Evolutionary conservation across 371 early-diverging fungal genomes (phyloP), one percentile per base, ranked within the genome.

Genomic region (Choanephora cucurbitarum): DNA sequence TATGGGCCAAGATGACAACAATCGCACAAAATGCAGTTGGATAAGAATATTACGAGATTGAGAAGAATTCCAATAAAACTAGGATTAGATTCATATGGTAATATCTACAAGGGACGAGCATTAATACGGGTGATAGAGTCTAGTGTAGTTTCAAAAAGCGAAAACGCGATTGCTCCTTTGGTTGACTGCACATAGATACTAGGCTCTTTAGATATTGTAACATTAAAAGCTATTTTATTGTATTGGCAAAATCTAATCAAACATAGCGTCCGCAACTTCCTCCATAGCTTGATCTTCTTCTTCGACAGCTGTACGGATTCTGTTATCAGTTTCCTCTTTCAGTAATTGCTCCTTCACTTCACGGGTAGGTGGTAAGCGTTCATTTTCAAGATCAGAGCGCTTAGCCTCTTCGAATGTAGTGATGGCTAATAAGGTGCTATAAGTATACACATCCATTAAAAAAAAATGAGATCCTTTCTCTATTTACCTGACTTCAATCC

Each of bases 321-420:
- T 78, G 44, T 68, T 74, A 11, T 83, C 82, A 31, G 72, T 74
- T 57, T 72, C 63, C 45, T 82, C 81, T 56, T 77, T 82, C 42
- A 69, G 55, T 54, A 72, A 46, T 21, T 70, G 72, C 21, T 72
- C 79, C 33, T 69, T 74, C 39, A 75, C 80, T 57, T 77, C 80
- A 61, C 85, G 81, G 7, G 82, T 80, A 19, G 96, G 96, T 33
- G 98, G 98, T 51, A 96, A 62, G 45, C 90, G 83, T 71, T 98
- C 98, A 66, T 98, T 98, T 49, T 94, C 91, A 18, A 82, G 61
- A 72, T 98, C 97, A 24, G 89, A 89, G 13, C 73, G 77, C 62
- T 87, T 90, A 21, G 97, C 98, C 58, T 95, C 93, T 37, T 96
- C 96, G 72, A 96, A 96, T 31, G 90, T 81, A 11, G 84, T 82